Evolutionary conservation across 345 rosid genomes (phyloP).

Genomic region (Mercurialis annua): DNA sequence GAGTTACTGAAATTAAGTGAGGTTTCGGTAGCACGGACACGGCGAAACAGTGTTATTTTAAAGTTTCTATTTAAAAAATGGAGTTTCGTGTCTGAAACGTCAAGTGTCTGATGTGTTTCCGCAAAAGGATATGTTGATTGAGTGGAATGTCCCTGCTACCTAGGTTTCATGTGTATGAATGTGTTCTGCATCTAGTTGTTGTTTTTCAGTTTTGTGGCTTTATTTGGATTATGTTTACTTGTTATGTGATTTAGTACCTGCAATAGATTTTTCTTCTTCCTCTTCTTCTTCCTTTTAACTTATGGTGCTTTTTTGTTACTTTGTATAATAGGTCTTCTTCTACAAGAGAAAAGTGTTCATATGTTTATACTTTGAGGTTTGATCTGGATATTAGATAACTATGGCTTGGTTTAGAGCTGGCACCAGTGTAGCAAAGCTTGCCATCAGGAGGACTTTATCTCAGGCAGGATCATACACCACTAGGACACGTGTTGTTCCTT

Average conservation of each 20-base stretch:
- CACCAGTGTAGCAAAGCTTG: slow-evolving; percentile 54
- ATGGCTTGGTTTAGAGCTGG: slow-evolving; percentile 77
- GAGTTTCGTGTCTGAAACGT: no score
- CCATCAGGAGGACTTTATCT: slow-evolving; percentile 56
- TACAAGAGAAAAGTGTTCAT: not conserved
- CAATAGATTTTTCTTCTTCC: not conserved
- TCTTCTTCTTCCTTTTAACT: not conserved
- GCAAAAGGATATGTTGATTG: no score
- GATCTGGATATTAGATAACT: slow-evolving; percentile 10
- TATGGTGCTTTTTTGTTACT: no score
- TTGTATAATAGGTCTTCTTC: slow-evolving; percentile 3
- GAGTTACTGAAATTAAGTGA: not conserved
- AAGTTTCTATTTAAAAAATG: no score
- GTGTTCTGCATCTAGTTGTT: not conserved
- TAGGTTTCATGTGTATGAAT: not conserved
- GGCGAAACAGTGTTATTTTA: no score
- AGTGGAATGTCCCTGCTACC: no score
- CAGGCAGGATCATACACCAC: slow-evolving; percentile 43
- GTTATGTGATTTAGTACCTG: not conserved
- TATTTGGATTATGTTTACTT: not conserved
- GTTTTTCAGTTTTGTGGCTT: not conserved
- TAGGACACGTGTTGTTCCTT: slow-evolving; percentile 42
- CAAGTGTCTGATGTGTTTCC: no score
- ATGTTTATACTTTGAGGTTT: not conserved
- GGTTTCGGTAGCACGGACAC: no score